A percentile compares a stretch with the other conserved stretches of the same genome.
phyloP scores from a whole-genome alignment of 257 asterid genomes.

The Apocynum venetum region DNA sequence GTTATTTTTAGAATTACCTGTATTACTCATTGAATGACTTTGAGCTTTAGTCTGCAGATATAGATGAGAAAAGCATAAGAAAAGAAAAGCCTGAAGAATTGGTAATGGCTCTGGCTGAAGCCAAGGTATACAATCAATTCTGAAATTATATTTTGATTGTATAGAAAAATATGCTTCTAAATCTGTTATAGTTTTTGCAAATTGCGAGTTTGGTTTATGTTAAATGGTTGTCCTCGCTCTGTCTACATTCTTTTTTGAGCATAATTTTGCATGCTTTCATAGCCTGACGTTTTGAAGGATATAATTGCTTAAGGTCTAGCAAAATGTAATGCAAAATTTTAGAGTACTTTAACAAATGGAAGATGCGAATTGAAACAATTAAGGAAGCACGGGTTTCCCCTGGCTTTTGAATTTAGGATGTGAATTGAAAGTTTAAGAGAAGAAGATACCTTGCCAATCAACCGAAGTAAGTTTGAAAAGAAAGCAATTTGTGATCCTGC shows the following conservation, averaged over 20 bases:
- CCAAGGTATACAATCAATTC: slow-evolving; percentile 51
- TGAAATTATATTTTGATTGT: neutral
- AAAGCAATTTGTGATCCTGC: neutral
- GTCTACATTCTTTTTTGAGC: neutral
- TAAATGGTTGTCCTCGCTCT: slow-evolving; percentile 2
- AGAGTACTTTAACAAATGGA: neutral
- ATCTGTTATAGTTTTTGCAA: neutral
- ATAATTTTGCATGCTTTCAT: neutral
- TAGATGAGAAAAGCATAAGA: slow-evolving; percentile 78
- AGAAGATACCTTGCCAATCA: neutral
- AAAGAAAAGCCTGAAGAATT: slow-evolving; percentile 73
- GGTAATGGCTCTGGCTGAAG: slow-evolving; percentile 80
- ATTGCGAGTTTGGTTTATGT: neutral
- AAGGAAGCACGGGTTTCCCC: neutral
- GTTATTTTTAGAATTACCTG: neutral
- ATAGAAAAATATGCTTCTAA: neutral
- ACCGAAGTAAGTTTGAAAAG: neutral
- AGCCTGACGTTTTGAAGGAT: neutral
- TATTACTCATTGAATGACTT: neutral
- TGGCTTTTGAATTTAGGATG: neutral
- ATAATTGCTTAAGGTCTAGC: neutral
- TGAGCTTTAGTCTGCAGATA: slow-evolving; percentile 62
- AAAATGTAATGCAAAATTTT: neutral
- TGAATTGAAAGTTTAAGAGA: neutral
- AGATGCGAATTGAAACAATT: neutral